Base-by-base conservation (phyloP, 2,329 filamentous ascomycete species). In the Neopestalotiopsis rosae region DNA sequence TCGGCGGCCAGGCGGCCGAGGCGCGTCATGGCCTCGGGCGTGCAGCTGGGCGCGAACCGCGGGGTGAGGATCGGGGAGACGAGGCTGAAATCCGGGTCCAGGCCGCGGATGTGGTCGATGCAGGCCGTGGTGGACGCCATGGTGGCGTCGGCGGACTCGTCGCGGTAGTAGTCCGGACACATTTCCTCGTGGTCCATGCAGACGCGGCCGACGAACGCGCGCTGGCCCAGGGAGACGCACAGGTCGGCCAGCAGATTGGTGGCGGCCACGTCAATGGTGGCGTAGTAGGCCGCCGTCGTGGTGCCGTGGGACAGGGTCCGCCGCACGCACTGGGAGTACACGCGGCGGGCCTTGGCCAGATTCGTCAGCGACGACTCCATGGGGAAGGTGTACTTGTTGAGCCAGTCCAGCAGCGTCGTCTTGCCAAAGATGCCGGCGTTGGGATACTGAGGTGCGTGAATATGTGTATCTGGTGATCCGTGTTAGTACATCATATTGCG, bases 401-500 rank as follows among this genome's bases (percentile, higher is more conserved):
- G 86, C 96, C 96, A 99, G 81, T 96, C 92, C 14, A 99, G 88
- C 40, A 99, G 90, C 0, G 95, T 98, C 0, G 93, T 92, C 73
- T 95, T 96, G 76, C 96, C 96, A 78, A 98, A 98, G 72, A 99
- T 91, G 69, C 96, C 96, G 1, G 90, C 89, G 77, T 99, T 99
- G 69, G 95, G 94, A 76, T 97, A 98, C 82, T 99, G 96, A 0
- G 95, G 89, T 9, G 96, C 96, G 79, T 99, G 96, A 69, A 97
- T 92, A 79, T 99, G 96, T 0, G 96, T 97, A 80, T 99, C 95
- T 95, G 71, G 57, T 10, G 49, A 12, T 24, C 24, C 4, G 30
- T 14, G 67, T 79, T 68, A 80, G 76, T 7, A 28, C 34, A 12
- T 63, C 12, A 10, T 6, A 38, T 14, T 34, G 12, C 17, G 34